Evolutionary conservation across 805 yeast genomes (phyloP).

Genomic region (Ogataea thermomethanolica): DNA sequence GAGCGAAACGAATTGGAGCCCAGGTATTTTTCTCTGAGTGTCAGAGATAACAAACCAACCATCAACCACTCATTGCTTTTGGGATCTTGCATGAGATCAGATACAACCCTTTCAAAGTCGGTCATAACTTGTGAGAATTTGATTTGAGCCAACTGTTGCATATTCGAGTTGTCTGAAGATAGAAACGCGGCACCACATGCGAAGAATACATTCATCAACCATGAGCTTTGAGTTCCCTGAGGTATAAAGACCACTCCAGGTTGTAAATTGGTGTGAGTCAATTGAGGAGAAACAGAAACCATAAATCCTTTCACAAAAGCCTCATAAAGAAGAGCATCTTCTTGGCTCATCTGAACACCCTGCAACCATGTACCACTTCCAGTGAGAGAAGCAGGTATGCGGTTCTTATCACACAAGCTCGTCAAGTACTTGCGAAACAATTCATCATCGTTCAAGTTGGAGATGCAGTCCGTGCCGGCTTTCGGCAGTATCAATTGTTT

Average conservation of each 20-base stretch:
- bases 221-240: conserved; percentile 25
- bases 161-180: conserved; percentile 30
- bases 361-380: conserved; percentile 11
- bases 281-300: conserved; percentile 40
- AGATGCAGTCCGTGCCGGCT: neutral
- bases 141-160: conserved; percentile 24
- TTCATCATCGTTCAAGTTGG: conserved; percentile 17
- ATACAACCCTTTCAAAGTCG: conserved; percentile 22
- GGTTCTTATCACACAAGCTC: conserved; percentile 2
- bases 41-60: conserved; percentile 37
- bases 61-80: conserved; percentile 37
- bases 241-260: conserved; percentile 41
- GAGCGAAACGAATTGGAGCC: conserved; percentile 27
- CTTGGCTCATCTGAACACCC: conserved; percentile 16
- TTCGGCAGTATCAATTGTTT: neutral
- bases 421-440: conserved; percentile 25
- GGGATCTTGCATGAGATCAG: conserved; percentile 3
- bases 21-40: conserved; percentile 36
- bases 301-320: conserved; percentile 41
- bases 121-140: conserved; percentile 14
- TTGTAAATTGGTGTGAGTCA: conserved; percentile 38
- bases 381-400: neutral
- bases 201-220: conserved; percentile 31
- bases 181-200: conserved; percentile 40
- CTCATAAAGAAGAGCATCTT: conserved; percentile 28